Percentiles rank a stretch among this genome's conserved stretches.
phyloP scores from a whole-genome alignment of 352 stramenopile genomes.

The Phytophthora cactorum region DNA sequence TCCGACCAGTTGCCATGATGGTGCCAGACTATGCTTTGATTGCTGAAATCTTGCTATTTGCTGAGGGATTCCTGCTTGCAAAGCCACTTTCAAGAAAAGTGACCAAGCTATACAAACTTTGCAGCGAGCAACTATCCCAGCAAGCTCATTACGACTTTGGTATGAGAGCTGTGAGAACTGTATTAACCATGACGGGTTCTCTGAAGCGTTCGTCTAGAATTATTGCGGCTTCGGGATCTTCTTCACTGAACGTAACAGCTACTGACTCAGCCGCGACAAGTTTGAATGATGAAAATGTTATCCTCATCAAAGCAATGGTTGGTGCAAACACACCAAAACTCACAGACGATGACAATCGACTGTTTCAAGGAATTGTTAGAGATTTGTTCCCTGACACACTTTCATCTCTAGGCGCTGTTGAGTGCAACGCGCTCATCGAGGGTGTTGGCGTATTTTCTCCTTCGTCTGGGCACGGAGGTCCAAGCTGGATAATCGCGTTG shows the following conservation, averaged over 20 bases:
- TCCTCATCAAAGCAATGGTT: conserved; percentile 95
- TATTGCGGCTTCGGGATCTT: conserved; percentile 1
- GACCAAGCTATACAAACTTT: conserved; percentile 84
- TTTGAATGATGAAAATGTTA: conserved; percentile 53
- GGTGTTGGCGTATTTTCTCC: conserved; percentile 22
- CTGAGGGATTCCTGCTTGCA: conserved; percentile 76
- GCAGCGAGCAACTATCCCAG: conserved; percentile 84
- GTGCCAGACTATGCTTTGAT: conserved; percentile 88
- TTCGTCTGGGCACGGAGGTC: not conserved
- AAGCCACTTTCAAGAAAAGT: conserved; percentile 73
- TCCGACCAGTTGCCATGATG: conserved; percentile 91
- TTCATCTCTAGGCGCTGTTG: conserved; percentile 16
- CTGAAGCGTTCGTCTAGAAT: conserved; percentile 50
- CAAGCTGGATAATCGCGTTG: conserved; percentile 55
- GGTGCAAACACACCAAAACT: conserved; percentile 94
- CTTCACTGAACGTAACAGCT: conserved; percentile 5
- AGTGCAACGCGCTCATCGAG: conserved; percentile 27
- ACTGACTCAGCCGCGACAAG: conserved; percentile 10
- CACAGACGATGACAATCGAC: conserved; percentile 82
- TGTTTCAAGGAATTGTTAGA: conserved; percentile 91
- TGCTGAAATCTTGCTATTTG: conserved; percentile 84
- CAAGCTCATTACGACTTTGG: conserved; percentile 91
- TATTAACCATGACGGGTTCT: conserved; percentile 79
- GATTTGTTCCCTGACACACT: conserved; percentile 85
- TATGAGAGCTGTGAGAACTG: conserved; percentile 85